phyloP scores from a whole-genome alignment of 306 rosid species.

The Citrullus colocynthis region DNA sequence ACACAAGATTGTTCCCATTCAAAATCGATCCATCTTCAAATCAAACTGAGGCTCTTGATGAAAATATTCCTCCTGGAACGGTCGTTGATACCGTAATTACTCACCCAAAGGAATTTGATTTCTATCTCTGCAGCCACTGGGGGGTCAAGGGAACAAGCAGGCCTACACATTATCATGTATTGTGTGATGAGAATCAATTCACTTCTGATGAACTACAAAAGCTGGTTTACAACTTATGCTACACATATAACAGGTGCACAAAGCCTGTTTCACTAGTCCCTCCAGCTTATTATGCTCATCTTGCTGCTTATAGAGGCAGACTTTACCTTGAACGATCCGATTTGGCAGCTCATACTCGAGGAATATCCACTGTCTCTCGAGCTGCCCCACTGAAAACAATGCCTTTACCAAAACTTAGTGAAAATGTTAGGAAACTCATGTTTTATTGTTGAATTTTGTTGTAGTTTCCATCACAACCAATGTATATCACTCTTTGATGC shows the following conservation, averaged over 20 bases:
- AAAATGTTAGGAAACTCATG: conserved; percentile 84
- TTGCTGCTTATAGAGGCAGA: conserved; percentile 94
- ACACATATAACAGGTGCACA: conserved; percentile 83
- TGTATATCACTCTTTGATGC: background rate
- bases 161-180: conserved; percentile 84
- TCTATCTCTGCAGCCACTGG: conserved; percentile 93
- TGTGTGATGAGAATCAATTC: conserved; percentile 84
- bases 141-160: conserved; percentile 95
- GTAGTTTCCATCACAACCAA: background rate
- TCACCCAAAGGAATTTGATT: conserved; percentile 88
- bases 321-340: conserved; percentile 87
- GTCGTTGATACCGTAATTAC: conserved; percentile 95
- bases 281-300: conserved; percentile 91
- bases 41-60: conserved; percentile 36
- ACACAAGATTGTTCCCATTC: conserved; percentile 77
- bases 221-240: conserved; percentile 76
- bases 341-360: conserved; percentile 28
- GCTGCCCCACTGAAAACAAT: conserved; percentile 69
- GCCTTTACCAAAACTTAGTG: conserved; percentile 76
- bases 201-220: conserved; percentile 91
- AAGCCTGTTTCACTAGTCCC: conserved; percentile 98
- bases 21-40: conserved; percentile 42
- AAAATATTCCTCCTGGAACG: conserved; percentile 86
- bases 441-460: conserved; percentile 57
- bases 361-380: conserved; percentile 40